Evolutionary conservation across 108 stramenopile species (phyloP), one percentile per base, ranked within the genome.

Genomic region (Cyclotella cryptica): DNA sequence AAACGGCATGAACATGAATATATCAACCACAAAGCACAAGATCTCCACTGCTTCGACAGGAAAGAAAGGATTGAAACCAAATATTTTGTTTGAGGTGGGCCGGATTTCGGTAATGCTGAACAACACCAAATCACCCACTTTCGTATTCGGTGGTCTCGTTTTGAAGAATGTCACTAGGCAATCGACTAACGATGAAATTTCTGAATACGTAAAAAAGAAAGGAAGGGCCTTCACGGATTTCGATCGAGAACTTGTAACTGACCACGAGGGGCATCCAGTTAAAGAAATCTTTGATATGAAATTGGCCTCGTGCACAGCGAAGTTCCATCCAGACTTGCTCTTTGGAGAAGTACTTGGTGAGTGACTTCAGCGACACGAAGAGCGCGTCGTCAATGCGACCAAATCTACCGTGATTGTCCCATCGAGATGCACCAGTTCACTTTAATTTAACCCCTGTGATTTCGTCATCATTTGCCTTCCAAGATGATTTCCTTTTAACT

Each of bases 231-330:
- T 46, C 30, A 28, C 64, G 43, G 39, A 55, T 41, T 61, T 64
- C 24, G 39, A 52, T 18, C 53, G 79, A 28, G 63, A 57, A 46
- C 17, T 84, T 27, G 79, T 59, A 18, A 66, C 75, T 26, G 80
- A 84, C 68, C 52, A 46, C 45, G 65, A 77, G 13, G 84, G 84
- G 18, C 53, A 77, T 40, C 84, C 84, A 28, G 18, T 77, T 70
- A 84, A 77, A 45, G 84, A 84, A 30, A 68, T 72, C 17, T 84
- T 84, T 77, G 80, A 81, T 40, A 28, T 84, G 46, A 71, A 74
- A 45, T 28, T 84, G 17, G 70, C 46, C 14, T 71, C 60, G 11
- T 72, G 69, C 29, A 63, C 55, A 35, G 39, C 75, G 15, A 71
- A 77, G n/a, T 80, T 84, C 19, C 75, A 75, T 27, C 85, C 85